A percentile compares a stretch with the other conserved stretches of the same genome.
phyloP scores from a whole-genome alignment of 345 rosid genomes.

The Mallotus nudiflorus region DNA sequence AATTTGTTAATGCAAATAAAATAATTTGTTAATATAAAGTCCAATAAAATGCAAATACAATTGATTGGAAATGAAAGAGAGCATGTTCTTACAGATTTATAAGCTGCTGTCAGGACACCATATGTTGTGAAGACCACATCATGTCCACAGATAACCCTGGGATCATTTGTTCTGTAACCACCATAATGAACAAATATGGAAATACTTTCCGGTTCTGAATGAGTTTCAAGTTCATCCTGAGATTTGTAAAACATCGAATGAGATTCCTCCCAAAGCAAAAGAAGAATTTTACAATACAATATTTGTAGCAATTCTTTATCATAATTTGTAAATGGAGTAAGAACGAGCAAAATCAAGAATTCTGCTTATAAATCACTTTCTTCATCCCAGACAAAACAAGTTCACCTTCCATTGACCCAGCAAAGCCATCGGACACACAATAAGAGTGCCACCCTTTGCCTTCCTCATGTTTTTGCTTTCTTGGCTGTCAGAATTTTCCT shows the following conservation, averaged over 20 bases:
- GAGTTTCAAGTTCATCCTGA: conserved; percentile 73
- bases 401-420: conserved; percentile 75
- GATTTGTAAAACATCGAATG: conserved; percentile 5
- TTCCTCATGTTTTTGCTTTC: conserved; percentile 26
- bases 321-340: not conserved
- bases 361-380: not conserved
- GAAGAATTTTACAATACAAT: not conserved
- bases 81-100: conserved; percentile 47
- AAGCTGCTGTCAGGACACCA: conserved; percentile 59
- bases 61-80: not conserved
- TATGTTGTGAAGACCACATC: conserved; percentile 74
- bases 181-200: conserved; percentile 66
- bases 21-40: not conserved
- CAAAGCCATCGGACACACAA: conserved; percentile 74
- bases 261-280: not conserved
- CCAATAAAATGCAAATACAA: not conserved
- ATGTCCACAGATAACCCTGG: conserved; percentile 44
- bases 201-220: conserved; percentile 46
- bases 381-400: not conserved
- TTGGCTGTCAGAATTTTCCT: conserved; percentile 32
- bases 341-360: not conserved
- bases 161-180: conserved; percentile 53
- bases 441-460: conserved; percentile 65
- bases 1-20: not conserved
- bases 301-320: not conserved